Evolutionary conservation across 257 asterid species (phyloP).

Genomic region (Gentiana macrophylla): DNA sequence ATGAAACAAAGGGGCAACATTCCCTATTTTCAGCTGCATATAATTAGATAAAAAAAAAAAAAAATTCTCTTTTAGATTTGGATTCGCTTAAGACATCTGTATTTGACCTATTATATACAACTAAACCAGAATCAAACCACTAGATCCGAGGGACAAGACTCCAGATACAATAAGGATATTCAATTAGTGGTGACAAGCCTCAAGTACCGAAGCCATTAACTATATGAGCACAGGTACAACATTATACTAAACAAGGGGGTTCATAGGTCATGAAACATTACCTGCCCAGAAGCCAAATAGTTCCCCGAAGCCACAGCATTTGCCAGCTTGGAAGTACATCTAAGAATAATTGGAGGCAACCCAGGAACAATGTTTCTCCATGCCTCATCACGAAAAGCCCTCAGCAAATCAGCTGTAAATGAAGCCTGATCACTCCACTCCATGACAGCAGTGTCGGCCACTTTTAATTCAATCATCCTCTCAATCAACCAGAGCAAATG

Average conservation of each 20-base stretch:
- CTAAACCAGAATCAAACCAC: too few species aligned
- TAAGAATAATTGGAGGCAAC: constrained; percentile 63
- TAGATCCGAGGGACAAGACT: too few species aligned
- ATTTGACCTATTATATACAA: too few species aligned
- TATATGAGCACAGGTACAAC: neutral
- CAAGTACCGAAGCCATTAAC: too few species aligned
- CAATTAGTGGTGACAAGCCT: too few species aligned
- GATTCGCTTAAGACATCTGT: too few species aligned
- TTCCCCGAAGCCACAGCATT: constrained; percentile 64
- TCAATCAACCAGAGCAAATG: constrained; percentile 87
- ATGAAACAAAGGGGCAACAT: too few species aligned
- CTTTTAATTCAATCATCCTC: constrained; percentile 92
- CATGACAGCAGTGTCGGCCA: constrained; percentile 77
- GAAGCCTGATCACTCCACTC: constrained; percentile 81
- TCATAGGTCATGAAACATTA: constrained; percentile 10
- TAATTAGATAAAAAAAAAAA: too few species aligned
- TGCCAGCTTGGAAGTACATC: constrained; percentile 82
- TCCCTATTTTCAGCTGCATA: too few species aligned
- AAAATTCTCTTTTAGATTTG: too few species aligned
- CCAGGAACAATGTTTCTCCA: constrained; percentile 77
- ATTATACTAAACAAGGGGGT: neutral
- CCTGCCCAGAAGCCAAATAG: constrained; percentile 72
- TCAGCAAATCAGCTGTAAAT: constrained; percentile 58
- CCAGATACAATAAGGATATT: too few species aligned
- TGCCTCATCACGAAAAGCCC: constrained; percentile 66